Base-by-base conservation (phyloP, 306 rosid species). In the Bauhinia variegata region DNA sequence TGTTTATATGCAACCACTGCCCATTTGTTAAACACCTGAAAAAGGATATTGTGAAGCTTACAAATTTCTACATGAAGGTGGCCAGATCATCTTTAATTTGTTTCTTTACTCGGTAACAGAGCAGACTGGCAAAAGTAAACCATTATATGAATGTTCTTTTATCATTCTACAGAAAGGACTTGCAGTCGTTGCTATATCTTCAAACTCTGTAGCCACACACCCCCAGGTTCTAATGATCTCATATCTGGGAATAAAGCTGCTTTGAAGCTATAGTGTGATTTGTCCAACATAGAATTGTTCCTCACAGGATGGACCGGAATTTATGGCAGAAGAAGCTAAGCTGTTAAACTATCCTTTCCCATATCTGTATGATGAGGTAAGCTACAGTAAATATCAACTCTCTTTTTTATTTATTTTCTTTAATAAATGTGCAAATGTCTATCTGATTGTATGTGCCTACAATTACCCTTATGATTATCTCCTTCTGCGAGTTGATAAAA, bases 1-100 rank as follows among this genome's bases (percentile, higher is more conserved):
- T 93, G 98, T 93, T 93, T 85, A 72, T 93, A 56, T 93, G 98
- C 88, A 93, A 89, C 74, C 98, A 89, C 62, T 89, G 96, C 77
- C 98, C 98, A 31, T 93, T 93, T 63, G 98, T 93, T 67, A 86
- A 64, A 55, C 96, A 87, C 80, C 76, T 93, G 81, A 86, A 88
- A 47, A 88, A 88, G 43, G 88, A 74, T 76, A 84, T 93, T 38
- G 96, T 73, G 48, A 88, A 89, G 80, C 96, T 87, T 54, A 37
- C 96, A 5, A 88, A 78, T 37, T 89, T 87, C 79, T 89, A 88
- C 70, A 80, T 78, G 91, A 58, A 89, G 98, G 97, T 93, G 81
- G 5, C 19, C 50, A 70, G 65, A 61, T 23, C 30, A 52, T 47
- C 28, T 23, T 57, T 37, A 58, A 46, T 34, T 63, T 72, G 5